Percentiles rank a stretch among this genome's conserved stretches.
phyloP scores from a whole-genome alignment of 176 grass and related monocot species.

The Triticum monococcum region DNA sequence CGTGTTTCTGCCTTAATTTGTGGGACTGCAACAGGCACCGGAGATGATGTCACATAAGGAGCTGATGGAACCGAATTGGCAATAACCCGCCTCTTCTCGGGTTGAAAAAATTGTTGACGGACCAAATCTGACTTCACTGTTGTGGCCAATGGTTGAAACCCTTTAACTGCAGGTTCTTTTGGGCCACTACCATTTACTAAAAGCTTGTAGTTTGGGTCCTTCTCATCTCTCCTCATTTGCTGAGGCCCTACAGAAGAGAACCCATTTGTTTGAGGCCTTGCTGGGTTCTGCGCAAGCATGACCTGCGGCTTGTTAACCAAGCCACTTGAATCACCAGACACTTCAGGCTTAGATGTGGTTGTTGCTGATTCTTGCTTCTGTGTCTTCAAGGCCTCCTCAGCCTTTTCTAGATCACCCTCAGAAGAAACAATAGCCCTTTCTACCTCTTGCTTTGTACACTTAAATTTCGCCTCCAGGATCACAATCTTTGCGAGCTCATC shows the following conservation, averaged over 20 bases:
- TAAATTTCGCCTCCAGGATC: conserved; percentile 74
- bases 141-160: conserved; percentile 50
- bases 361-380: conserved; percentile 71
- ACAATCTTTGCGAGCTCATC: conserved; percentile 74
- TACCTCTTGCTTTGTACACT: conserved; percentile 89
- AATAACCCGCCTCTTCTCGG: conserved; percentile 68
- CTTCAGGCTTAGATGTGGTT: conserved; percentile 41
- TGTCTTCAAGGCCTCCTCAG: conserved; percentile 75
- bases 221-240: conserved; percentile 73
- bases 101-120: conserved; percentile 53
- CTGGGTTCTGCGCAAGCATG: conserved; percentile 40
- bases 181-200: conserved; percentile 42
- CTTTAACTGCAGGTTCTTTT: conserved; percentile 66
- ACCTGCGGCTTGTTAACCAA: conserved; percentile 58
- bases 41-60: conserved; percentile 57
- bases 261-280: conserved; percentile 62
- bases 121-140: conserved; percentile 51
- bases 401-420: conserved; percentile 89
- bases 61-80: conserved; percentile 48
- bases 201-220: conserved; percentile 75
- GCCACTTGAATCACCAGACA: conserved; percentile 47
- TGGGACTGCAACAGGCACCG: conserved; percentile 53
- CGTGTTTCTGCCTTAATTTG: conserved; percentile 63
- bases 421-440: conserved; percentile 94
- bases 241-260: conserved; percentile 41